Conservation (phyloP, 148 eudicot species). For the Oxyria digyna region DNA sequence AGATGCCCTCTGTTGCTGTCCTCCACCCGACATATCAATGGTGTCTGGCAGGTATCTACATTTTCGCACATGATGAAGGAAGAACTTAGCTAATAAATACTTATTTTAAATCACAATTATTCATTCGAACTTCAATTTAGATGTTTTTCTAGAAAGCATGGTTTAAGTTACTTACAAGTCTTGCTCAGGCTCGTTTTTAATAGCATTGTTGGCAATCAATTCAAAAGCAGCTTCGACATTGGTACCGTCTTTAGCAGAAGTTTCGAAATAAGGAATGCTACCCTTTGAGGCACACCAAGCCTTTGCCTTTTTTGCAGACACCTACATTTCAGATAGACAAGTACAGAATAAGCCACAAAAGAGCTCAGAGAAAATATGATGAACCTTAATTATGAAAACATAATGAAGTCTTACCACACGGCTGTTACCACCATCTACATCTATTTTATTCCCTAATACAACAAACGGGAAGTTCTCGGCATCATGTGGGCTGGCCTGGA, state of each 20-base stretch:
- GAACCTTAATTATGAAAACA: background rate
- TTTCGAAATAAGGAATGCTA: conserved; percentile 58
- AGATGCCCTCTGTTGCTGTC: conserved; percentile 44
- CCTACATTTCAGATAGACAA: conserved; percentile 18
- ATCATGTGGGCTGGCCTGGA: conserved; percentile 71
- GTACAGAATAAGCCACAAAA: background rate
- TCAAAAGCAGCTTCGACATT: conserved; percentile 64
- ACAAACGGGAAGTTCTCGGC: conserved; percentile 86
- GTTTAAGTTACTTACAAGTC: conserved; percentile 32
- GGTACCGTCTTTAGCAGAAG: conserved; percentile 57
- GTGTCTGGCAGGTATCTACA: conserved; percentile 57
- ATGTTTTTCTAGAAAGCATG: background rate
- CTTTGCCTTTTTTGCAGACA: conserved; percentile 59
- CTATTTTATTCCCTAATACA: conserved; percentile 67
- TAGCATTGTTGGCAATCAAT: conserved; percentile 53
- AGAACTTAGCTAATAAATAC: background rate
- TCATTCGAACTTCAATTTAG: background rate
- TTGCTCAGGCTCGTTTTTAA: conserved; percentile 54
- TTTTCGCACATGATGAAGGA: background rate
- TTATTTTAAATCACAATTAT: background rate
- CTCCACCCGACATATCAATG: conserved; percentile 42
- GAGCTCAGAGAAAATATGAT: background rate
- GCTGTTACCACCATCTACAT: conserved; percentile 75
- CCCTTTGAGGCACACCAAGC: conserved; percentile 79
- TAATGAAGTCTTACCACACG: conserved; percentile 46